These are phyloP conservation scores for Aspergillus awamori DNA, from an alignment of 2,329 filamentous ascomycete species.

Conservation along the genomic window DNA sequence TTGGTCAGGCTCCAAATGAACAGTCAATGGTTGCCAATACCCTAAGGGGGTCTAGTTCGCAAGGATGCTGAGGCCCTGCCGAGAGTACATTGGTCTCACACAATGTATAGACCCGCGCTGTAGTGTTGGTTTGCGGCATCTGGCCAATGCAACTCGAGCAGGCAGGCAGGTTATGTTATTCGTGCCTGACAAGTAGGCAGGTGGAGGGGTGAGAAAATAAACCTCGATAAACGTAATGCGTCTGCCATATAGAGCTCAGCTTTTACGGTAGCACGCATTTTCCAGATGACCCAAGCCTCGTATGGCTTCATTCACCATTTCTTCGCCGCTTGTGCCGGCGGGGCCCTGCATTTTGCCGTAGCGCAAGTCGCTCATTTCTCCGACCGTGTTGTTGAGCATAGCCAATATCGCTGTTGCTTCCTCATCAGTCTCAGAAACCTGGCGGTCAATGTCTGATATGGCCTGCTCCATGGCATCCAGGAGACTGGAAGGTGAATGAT, in stretches of 20 bases:
- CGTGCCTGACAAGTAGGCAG: background rate
- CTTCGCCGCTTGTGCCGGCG: conserved; percentile 55
- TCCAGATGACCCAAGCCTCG: conserved; percentile 67
- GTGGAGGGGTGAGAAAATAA: background rate
- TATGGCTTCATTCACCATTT: conserved; percentile 67
- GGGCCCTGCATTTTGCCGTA: conserved; percentile 69
- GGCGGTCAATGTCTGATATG: conserved; percentile 64
- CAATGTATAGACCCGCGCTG: background rate
- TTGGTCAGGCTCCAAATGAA: background rate
- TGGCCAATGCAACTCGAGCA: background rate
- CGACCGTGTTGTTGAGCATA: conserved; percentile 67
- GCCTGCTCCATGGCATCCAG: conserved; percentile 71
- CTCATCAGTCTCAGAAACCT: conserved; percentile 66
- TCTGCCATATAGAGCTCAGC: conserved; percentile 1
- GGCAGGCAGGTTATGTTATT: background rate
- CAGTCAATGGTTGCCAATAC: too few species aligned
- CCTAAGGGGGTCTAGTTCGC: background rate
- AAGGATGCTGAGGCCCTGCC: background rate
- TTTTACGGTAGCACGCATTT: conserved; percentile 58
- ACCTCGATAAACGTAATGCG: background rate
- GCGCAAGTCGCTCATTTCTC: conserved; percentile 76
- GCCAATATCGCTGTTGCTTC: conserved; percentile 65
- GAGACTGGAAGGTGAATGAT: conserved; percentile 66
- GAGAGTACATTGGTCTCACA: background rate
- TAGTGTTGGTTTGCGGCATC: background rate